Evolutionary conservation across 768 basidiomycete genomes (phyloP).

Genomic region (Boletus rufocinnamomeus): DNA sequence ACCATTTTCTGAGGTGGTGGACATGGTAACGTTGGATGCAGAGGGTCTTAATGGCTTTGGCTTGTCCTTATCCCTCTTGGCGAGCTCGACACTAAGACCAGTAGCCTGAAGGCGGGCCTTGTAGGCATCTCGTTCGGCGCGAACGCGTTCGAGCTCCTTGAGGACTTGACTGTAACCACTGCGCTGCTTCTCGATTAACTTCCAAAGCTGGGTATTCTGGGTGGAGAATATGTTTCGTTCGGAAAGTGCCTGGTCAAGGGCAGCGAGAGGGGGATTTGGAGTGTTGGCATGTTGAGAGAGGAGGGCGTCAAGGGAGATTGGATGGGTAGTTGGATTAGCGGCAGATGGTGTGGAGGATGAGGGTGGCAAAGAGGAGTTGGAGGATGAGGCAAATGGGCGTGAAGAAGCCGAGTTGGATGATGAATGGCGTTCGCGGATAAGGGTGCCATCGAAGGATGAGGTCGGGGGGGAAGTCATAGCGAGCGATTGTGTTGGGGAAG

Average conservation of each 20-base stretch:
- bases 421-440: constrained; percentile 27
- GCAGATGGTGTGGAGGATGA: constrained; percentile 34
- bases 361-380: constrained; percentile 28
- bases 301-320: constrained; percentile 54
- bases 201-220: constrained; percentile 93
- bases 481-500: background rate
- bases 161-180: constrained; percentile 75
- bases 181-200: constrained; percentile 90
- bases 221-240: constrained; percentile 80
- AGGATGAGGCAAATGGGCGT: constrained; percentile 35
- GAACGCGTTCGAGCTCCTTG: constrained; percentile 84
- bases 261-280: constrained; percentile 53
- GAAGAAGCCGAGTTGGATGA: constrained; percentile 30
- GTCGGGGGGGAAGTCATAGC: constrained; percentile 18
- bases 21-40: constrained; percentile 26
- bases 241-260: constrained; percentile 73
- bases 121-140: constrained; percentile 74
- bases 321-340: constrained; percentile 26
- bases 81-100: constrained; percentile 42
- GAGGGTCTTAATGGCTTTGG: constrained; percentile 22
- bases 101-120: constrained; percentile 36
- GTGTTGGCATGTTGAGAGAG: constrained; percentile 55
- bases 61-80: constrained; percentile 33
- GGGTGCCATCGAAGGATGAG: constrained; percentile 21
- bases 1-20: constrained; percentile 17